Base-by-base conservation (phyloP, 495 filamentous ascomycete species). In the Podospora australis region DNA sequence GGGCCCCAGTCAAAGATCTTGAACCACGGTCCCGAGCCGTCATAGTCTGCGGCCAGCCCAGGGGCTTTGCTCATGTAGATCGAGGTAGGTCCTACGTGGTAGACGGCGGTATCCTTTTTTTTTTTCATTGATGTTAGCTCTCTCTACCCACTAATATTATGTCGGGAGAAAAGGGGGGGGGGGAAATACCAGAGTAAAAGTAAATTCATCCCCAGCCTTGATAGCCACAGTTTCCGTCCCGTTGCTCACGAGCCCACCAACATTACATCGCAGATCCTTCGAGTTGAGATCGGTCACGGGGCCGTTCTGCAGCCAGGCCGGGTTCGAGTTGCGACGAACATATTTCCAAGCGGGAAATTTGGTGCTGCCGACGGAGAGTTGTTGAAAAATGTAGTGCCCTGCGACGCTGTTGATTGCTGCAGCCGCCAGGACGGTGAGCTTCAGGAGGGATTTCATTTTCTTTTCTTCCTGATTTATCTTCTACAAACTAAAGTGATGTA, bases 191-290 rank as follows among this genome's bases (percentile, higher is more conserved):
- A 72, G 71, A 11, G 65, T 70, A 52, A 76, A 79, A 3, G 72
- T 72, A 46, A 80, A 66, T 5, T 58, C 60, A 28, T 72, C 70
- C 1, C 78, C 78, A 9, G 78, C 72, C 47, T 72, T 70, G 14
- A 79, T 49, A 1, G 69, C 66, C 3, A 70, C 50, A 1, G 70
- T 75, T 19, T 66, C 62, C 6, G 78, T 79, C 46, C 63, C 67
- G 36, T 63, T 58, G 34, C 73, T 72, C 35, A 67, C 60, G 8
- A 56, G 62, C 25, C 75, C 76, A 43, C 75, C 77, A 22, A 75
- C 76, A 44, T 82, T 82, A 65, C 79, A 82, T 1, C 78, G 70
- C 44, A 82, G 69, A 46, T 81, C 76, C 5, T 54, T 63, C 10
- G 72, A 75, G 1, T 70, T 44, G 2, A 80, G 67, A 52, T 77